A percentile compares a stretch with the other conserved stretches of the same genome.
Conservation (phyloP, 225 moss, liverwort and hornwort genomes). For the Asterella californica region DNA sequence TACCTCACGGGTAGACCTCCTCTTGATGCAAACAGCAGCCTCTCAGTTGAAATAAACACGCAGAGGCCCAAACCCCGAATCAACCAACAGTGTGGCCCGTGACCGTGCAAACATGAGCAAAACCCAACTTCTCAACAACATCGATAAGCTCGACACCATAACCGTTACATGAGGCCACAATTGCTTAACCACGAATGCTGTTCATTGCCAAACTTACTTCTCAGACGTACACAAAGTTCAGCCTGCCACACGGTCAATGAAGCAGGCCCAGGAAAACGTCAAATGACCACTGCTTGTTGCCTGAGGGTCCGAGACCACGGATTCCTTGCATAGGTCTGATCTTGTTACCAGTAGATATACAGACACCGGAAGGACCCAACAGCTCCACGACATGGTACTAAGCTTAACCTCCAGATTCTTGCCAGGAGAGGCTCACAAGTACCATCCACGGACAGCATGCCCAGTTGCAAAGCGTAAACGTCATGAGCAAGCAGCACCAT, state of each 20-base stretch:
- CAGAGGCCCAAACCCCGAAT: slow-evolving; percentile 46
- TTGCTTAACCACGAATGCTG: slow-evolving; percentile 45
- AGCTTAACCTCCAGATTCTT: slow-evolving; percentile 32
- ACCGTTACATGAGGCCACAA: slow-evolving; percentile 37
- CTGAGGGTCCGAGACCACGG: slow-evolving; percentile 34
- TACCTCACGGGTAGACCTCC: slow-evolving; percentile 45
- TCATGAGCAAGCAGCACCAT: slow-evolving; percentile 44
- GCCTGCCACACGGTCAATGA: slow-evolving; percentile 41
- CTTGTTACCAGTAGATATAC: slow-evolving; percentile 31
- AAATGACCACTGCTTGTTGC: slow-evolving; percentile 43
- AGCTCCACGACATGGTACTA: slow-evolving; percentile 44
- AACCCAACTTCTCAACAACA: slow-evolving; percentile 49
- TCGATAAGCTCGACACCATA: slow-evolving; percentile 46
- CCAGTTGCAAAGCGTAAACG: slow-evolving; percentile 30
- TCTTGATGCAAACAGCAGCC: slow-evolving; percentile 45
- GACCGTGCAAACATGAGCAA: slow-evolving; percentile 56
- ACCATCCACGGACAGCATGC: slow-evolving; percentile 36
- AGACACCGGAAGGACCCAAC: slow-evolving; percentile 41
- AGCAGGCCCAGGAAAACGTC: slow-evolving; percentile 38
- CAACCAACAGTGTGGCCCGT: slow-evolving; percentile 44
- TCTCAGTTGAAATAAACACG: slow-evolving; percentile 44
- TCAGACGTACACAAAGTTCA: slow-evolving; percentile 48
- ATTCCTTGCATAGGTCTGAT: slow-evolving; percentile 33
- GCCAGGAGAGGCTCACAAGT: slow-evolving; percentile 27
- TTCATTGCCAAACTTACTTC: slow-evolving; percentile 54